phyloP scores from a whole-genome alignment of 2,329 filamentous ascomycete genomes.

The Pseudogymnoascus sp. region DNA sequence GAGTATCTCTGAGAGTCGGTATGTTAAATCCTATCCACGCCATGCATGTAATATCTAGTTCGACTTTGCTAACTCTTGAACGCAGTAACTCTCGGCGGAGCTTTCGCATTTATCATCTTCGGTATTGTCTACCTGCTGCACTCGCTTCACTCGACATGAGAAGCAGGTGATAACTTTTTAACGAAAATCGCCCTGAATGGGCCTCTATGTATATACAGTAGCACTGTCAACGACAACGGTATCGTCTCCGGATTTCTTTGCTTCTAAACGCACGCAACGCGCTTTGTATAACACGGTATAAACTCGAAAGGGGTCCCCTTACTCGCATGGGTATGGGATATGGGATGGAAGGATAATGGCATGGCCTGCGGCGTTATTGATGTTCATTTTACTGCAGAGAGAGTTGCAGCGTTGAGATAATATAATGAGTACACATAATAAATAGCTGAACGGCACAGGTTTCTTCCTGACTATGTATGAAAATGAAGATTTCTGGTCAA shows the following conservation, averaged over 20 bases:
- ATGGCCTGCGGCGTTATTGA: conserved; percentile 1
- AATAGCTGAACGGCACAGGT: neutral
- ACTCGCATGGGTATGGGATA: neutral
- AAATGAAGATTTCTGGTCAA: neutral
- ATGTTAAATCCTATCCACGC: conserved; percentile 38
- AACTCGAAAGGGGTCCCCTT: neutral
- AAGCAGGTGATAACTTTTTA: neutral
- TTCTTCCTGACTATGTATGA: neutral
- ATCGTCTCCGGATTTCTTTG: conserved; percentile 4
- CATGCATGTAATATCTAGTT: conserved; percentile 1
- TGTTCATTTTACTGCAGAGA: neutral
- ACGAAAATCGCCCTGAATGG: neutral
- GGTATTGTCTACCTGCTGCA: conserved; percentile 87
- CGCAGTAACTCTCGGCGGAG: conserved; percentile 87
- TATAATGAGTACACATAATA: conserved; percentile 5
- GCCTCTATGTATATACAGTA: conserved; percentile 6
- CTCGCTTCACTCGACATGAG: conserved; percentile 50
- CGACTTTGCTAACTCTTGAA: conserved; percentile 17
- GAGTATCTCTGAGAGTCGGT: conserved; percentile 93
- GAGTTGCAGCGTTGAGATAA: neutral
- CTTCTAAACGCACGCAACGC: neutral
- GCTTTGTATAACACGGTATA: conserved; percentile 8
- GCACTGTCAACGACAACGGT: conserved; percentile 2
- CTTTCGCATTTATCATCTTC: conserved; percentile 82
- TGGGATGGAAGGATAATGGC: neutral